These are phyloP conservation scores for Leishmania tarentolae DNA, from an alignment of 208 protist genomes.

Conservation along the genomic window DNA sequence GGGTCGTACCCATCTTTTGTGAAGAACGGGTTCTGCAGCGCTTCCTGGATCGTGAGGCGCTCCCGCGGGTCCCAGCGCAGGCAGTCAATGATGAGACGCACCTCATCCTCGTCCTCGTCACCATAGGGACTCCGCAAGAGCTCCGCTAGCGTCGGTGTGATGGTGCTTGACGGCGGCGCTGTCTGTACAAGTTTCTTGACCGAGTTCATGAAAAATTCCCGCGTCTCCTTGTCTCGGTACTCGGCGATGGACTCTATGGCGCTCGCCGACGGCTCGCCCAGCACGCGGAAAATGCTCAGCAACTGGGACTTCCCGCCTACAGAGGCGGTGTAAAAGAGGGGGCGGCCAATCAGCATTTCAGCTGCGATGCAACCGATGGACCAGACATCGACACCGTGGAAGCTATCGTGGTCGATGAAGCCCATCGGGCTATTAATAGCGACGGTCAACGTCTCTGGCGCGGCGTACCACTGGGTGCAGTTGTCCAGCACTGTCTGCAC, in stretches of 20 bases:
- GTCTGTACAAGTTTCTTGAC: slow-evolving; percentile 38
- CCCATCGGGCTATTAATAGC: slow-evolving; percentile 65
- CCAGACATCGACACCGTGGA: slow-evolving; percentile 91
- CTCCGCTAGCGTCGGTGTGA: slow-evolving; percentile 26
- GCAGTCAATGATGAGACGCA: slow-evolving; percentile 65
- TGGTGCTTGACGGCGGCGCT: slow-evolving; percentile 9
- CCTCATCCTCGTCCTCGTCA: slow-evolving; percentile 77
- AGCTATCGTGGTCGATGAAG: slow-evolving; percentile 72
- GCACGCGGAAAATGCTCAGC: slow-evolving; percentile 88
- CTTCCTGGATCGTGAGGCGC: slow-evolving; percentile 69
- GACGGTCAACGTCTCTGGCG: slow-evolving; percentile 96
- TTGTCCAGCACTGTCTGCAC: slow-evolving; percentile 77
- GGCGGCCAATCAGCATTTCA: slow-evolving; percentile 84
- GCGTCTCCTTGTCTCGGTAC: slow-evolving; percentile 47
- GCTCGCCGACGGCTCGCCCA: slow-evolving; percentile 68
- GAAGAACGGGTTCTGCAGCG: slow-evolving; percentile 86
- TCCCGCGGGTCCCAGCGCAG: slow-evolving; percentile 75
- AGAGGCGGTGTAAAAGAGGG: slow-evolving; percentile 82
- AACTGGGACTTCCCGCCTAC: slow-evolving; percentile 95
- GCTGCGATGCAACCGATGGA: slow-evolving; percentile 92
- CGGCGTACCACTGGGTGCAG: slow-evolving; percentile 97
- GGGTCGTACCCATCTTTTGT: slow-evolving; percentile 68
- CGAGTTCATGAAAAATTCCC: slow-evolving; percentile 45
- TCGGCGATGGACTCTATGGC: slow-evolving; percentile 79
- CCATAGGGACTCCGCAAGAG: slow-evolving; percentile 61